phyloP scores from a whole-genome alignment of 441 rosid species.

The Bocquillonia castaneifolia region DNA sequence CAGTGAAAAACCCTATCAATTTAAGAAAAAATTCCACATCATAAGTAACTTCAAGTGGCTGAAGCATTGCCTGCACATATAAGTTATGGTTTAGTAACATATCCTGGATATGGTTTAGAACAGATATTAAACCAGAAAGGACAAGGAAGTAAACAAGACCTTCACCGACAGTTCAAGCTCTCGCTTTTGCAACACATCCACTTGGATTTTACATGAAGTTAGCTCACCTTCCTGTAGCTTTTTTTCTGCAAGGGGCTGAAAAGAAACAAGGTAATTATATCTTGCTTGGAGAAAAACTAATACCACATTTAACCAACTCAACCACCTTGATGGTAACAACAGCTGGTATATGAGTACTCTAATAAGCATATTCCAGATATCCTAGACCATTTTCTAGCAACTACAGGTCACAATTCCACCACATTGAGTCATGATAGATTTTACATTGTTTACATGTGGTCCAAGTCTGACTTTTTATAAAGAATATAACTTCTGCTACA shows the following conservation, averaged over 20 bases:
- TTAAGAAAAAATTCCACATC: slow-evolving; percentile 47
- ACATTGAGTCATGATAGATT: neutral
- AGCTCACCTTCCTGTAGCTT: slow-evolving; percentile 39
- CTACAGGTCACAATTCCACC: slow-evolving; percentile 1
- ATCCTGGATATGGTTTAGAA: too few relatives aligned
- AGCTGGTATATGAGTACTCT: neutral
- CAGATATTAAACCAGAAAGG: neutral
- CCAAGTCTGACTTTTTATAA: neutral
- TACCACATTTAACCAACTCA: neutral
- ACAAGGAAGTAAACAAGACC: slow-evolving; percentile 36
- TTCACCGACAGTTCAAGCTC: slow-evolving; percentile 57
- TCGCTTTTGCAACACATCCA: slow-evolving; percentile 48
- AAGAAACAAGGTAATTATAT: slow-evolving; percentile 15
- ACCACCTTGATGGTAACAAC: neutral
- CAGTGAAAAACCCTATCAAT: slow-evolving; percentile 43
- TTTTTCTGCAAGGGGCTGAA: slow-evolving; percentile 38
- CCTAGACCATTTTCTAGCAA: neutral
- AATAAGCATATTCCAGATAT: neutral
- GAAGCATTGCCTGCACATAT: slow-evolving; percentile 53
- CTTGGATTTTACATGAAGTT: slow-evolving; percentile 46
- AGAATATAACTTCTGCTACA: neutral
- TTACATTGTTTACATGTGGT: neutral
- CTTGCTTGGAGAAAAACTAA: slow-evolving; percentile 5
- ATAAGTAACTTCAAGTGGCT: slow-evolving; percentile 54
- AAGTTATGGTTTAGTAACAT: slow-evolving; percentile 13